Base-by-base conservation (phyloP, 2,329 filamentous ascomycete species). In the Corinectria fuckeliana region DNA sequence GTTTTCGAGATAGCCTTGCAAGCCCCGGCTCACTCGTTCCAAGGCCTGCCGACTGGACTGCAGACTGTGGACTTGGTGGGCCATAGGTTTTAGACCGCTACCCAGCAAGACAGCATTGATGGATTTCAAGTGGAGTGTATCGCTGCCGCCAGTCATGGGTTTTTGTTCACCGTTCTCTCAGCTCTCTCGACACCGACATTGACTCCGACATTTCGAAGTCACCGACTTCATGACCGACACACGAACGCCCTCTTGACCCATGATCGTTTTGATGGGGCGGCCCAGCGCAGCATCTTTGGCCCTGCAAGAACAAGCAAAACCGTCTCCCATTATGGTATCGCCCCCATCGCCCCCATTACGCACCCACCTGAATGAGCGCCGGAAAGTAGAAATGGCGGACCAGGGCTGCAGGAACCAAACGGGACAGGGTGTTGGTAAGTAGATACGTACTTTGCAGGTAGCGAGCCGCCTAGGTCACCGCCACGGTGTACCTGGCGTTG, bases 121-220 rank as follows among this genome's bases (percentile, higher is more conserved):
- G 60, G 58, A 58, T 65, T 61, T 59, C 56, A 10, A 54, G 67
- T 69, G 65, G 67, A 68, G 60, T 39, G 50, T 38, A 30, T 38
- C 23, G 36, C 51, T 48, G 50, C 50, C 49, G 34, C 53, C 48
- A 65, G 58, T 28, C 25, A 51, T 28, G 32, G 41, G 41, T 52
- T 64, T 56, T 58, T 61, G 52, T 51, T 64, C 64, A 67, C 66
- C 61, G 67, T 64, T 63, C 36, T 44, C 9, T 58, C 54, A 62
- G 56, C 52, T 50, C 55, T 59, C 56, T 65, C 57, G 67, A 69
- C 67, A 69, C 67, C 66, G 66, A 69, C 66, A 59, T 64, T 65
- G 66, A 64, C 56, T 61, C 64, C 66, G 64, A 69, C 64, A 56
- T 52, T 54, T 61, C 32, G 23, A 57, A 49, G 66, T 62, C 65